Evolutionary conservation across 75 land plant genomes (phyloP).

Genomic region (Ceratopteris richardii): DNA sequence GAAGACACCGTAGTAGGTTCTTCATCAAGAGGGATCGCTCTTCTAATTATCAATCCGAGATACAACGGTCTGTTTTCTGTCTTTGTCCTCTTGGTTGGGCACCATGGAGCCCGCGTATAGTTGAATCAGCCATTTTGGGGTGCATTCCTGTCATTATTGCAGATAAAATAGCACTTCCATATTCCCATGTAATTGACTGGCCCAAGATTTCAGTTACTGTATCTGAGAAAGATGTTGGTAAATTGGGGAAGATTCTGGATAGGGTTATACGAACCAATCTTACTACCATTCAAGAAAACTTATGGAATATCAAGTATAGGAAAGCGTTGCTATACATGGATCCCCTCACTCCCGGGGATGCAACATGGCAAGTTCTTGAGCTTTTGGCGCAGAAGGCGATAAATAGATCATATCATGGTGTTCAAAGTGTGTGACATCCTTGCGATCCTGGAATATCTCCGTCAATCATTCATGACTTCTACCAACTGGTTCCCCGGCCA

Average conservation of each 20-base stretch:
- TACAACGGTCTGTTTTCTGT: conserved; percentile 78
- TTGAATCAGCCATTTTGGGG: conserved; percentile 67
- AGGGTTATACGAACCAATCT: conserved; percentile 63
- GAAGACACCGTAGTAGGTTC: conserved; percentile 42
- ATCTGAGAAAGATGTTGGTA: conserved; percentile 56
- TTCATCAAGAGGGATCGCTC: conserved; percentile 47
- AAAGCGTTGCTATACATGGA: conserved; percentile 55
- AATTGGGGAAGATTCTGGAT: conserved; percentile 45
- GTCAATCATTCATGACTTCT: too few species aligned
- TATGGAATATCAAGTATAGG: conserved; percentile 46
- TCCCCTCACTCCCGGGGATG: conserved; percentile 49
- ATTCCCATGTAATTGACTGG: conserved; percentile 48
- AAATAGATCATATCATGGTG: too few species aligned
- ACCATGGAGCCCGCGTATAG: conserved; percentile 93
- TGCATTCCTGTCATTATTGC: conserved; percentile 92
- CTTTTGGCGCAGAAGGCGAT: conserved; percentile 14
- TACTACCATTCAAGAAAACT: conserved; percentile 50
- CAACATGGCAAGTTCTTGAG: conserved; percentile 77
- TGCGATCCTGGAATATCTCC: too few species aligned
- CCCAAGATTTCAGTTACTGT: conserved; percentile 59
- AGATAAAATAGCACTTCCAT: conserved; percentile 74
- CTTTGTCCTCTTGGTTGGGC: conserved; percentile 95
- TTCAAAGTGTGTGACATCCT: too few species aligned
- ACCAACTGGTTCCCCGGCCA: too few species aligned
- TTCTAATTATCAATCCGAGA: conserved; percentile 58